Evolutionary conservation across 2,329 filamentous ascomycete genomes (phyloP).

Genomic region (Acephala macrosclerotiorum): DNA sequence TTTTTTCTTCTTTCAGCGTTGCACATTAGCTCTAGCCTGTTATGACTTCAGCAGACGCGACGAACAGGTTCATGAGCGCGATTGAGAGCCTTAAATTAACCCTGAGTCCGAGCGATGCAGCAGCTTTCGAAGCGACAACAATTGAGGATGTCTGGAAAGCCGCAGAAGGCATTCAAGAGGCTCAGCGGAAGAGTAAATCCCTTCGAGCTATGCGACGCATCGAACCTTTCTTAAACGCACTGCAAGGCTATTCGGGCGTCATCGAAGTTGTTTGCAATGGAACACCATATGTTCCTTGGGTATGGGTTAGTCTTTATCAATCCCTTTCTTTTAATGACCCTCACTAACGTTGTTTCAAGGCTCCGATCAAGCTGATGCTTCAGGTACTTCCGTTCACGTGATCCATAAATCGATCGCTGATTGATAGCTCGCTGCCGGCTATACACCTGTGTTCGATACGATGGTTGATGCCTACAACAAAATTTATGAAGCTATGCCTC

Average conservation of each 20-base stretch:
- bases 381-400: conserved; percentile 32
- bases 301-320: no score
- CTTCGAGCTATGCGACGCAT: conserved; percentile 54
- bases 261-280: conserved; percentile 55
- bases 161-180: conserved; percentile 48
- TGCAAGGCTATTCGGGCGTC: conserved; percentile 51
- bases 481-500: conserved; percentile 48
- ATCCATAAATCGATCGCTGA: not conserved
- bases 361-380: conserved; percentile 50
- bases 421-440: conserved; percentile 21
- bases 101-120: not conserved
- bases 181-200: conserved; percentile 47
- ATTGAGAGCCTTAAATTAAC: not conserved
- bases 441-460: conserved; percentile 48
- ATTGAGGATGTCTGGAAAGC: conserved; percentile 49
- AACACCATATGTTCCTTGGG: conserved; percentile 53
- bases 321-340: no score
- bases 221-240: conserved; percentile 49
- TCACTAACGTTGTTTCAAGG: conserved; percentile 17
- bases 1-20: not conserved
- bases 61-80: not conserved
- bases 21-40: not conserved
- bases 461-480: conserved; percentile 49
- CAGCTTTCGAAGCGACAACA: conserved; percentile 42
- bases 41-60: not conserved